A percentile compares a stretch with the other conserved stretches of the same genome.
phyloP scores from a whole-genome alignment of 164 flowering plant genomes.

The Stephania japonica region DNA sequence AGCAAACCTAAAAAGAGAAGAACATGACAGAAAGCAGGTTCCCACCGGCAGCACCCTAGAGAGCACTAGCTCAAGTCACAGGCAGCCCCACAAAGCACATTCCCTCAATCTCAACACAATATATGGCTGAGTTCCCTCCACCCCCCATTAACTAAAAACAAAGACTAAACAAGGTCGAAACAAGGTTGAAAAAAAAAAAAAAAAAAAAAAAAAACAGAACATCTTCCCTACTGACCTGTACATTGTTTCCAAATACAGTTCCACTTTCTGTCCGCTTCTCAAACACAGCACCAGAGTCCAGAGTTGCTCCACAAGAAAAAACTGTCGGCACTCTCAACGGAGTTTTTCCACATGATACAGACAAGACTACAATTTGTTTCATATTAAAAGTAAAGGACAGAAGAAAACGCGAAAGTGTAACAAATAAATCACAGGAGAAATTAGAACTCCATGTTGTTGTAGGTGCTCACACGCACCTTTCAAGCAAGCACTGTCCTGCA shows the following conservation, averaged over 20 bases:
- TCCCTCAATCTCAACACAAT: not conserved
- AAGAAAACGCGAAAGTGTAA: not conserved
- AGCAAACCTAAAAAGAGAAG: not conserved
- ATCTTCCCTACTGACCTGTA: conserved; percentile 1
- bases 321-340: not conserved
- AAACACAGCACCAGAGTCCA: conserved; percentile 2
- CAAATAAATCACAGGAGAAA: not conserved
- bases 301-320: conserved; percentile 1
- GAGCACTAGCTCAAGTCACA: not conserved
- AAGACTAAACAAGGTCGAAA: not conserved
- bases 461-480: not conserved
- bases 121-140: not conserved
- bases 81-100: too few relatives aligned
- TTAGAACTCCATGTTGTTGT: not conserved
- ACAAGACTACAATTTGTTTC: conserved; percentile 1
- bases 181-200: too few relatives aligned
- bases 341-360: not conserved
- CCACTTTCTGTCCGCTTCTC: not conserved
- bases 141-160: not conserved
- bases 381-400: not conserved
- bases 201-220: not conserved
- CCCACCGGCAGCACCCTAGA: not conserved
- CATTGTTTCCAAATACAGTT: conserved; percentile 1
- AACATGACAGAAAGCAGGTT: not conserved
- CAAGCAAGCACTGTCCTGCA: not conserved